phyloP scores from a whole-genome alignment of 208 protist genomes.

The Trypanosoma boissoni region DNA sequence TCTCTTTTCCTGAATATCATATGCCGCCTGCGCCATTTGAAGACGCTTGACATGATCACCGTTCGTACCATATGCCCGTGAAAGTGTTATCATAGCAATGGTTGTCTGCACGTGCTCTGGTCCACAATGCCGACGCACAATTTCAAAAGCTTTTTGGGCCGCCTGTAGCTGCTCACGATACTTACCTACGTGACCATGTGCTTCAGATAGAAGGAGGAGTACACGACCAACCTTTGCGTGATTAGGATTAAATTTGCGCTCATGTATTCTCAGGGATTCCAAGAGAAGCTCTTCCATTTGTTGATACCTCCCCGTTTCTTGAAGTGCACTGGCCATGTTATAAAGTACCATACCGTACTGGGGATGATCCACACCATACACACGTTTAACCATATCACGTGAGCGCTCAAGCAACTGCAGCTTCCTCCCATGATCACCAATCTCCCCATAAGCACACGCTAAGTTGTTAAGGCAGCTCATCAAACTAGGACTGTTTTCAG shows the following conservation, averaged over 20 bases:
- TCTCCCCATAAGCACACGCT: conserved; percentile 83
- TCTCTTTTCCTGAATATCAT: conserved; percentile 69
- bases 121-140: conserved; percentile 78
- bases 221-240: conserved; percentile 82
- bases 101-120: conserved; percentile 75
- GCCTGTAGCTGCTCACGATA: conserved; percentile 48
- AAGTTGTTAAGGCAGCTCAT: conserved; percentile 88
- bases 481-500: conserved; percentile 50
- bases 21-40: conserved; percentile 55
- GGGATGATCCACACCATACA: conserved; percentile 77
- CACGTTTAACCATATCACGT: conserved; percentile 42
- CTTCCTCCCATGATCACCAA: conserved; percentile 72
- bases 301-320: conserved; percentile 70
- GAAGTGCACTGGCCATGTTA: conserved; percentile 78
- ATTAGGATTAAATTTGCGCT: conserved; percentile 58
- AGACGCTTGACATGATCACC: conserved; percentile 51
- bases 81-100: conserved; percentile 67
- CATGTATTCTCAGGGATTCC: conserved; percentile 61
- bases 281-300: conserved; percentile 71
- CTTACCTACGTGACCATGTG: conserved; percentile 70
- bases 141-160: conserved; percentile 60
- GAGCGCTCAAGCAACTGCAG: conserved; percentile 70
- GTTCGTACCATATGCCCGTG: conserved; percentile 58
- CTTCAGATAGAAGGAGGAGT: conserved; percentile 65
- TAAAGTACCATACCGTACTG: conserved; percentile 88